Percentiles rank a stretch among this genome's conserved stretches.
Evolutionary conservation across 352 stramenopile species (phyloP).

Genomic region (Phytopythium kandeliae): DNA sequence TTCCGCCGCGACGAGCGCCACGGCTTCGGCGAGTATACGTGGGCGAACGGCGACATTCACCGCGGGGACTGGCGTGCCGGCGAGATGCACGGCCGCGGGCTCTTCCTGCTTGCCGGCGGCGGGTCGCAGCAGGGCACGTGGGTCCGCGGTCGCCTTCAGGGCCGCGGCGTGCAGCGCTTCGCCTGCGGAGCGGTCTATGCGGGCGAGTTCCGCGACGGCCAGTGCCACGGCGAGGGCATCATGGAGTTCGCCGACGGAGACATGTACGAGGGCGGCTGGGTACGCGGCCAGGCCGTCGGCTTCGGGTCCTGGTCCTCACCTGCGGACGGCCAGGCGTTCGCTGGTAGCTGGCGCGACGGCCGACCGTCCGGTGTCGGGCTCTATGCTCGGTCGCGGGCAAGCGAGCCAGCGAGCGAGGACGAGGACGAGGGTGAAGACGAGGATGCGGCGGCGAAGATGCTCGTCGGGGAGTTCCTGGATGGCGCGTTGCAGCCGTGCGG

Average conservation of each 20-base stretch:
- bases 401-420: slow-evolving; percentile 9
- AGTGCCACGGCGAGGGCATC: slow-evolving; percentile 49
- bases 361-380: slow-evolving; percentile 46
- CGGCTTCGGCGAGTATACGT: slow-evolving; percentile 65
- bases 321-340: slow-evolving; percentile 29
- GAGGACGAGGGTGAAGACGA: background rate
- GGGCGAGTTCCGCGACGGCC: slow-evolving; percentile 37
- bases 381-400: slow-evolving; percentile 27
- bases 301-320: slow-evolving; percentile 56
- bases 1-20: slow-evolving; percentile 57
- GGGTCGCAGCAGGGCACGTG: slow-evolving; percentile 43
- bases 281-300: slow-evolving; percentile 35
- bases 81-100: slow-evolving; percentile 59
- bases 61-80: slow-evolving; percentile 52
- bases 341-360: slow-evolving; percentile 53
- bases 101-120: slow-evolving; percentile 31
- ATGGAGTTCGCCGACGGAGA: slow-evolving; percentile 53
- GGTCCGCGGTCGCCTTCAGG: slow-evolving; percentile 34
- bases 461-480: slow-evolving; percentile 34
- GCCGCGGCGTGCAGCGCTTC: slow-evolving; percentile 43
- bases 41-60: slow-evolving; percentile 61
- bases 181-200: slow-evolving; percentile 51
- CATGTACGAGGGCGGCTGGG: slow-evolving; percentile 67
- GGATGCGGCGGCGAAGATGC: slow-evolving; percentile 10
- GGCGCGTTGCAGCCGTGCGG: slow-evolving; percentile 38